Conservation (phyloP, 768 basidiomycete species). For the Boletales sp. region DNA sequence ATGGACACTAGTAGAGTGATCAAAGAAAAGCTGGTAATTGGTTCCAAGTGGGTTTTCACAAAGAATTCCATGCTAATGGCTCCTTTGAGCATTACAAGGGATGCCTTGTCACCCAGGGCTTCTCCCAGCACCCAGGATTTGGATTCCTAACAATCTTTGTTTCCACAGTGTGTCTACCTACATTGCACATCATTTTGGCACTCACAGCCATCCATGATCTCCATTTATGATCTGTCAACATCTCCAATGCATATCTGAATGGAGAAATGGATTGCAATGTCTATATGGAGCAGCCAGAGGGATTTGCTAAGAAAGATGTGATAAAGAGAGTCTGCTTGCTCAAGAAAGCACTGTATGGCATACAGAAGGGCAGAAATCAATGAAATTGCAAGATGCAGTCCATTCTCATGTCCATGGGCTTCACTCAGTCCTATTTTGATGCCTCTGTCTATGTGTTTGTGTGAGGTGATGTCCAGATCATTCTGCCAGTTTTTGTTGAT, state of each 20-base stretch:
- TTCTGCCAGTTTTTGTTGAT: too few relatives aligned
- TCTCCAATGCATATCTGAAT: background rate
- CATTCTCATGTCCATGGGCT: conserved; percentile 11
- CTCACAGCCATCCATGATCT: conserved; percentile 22
- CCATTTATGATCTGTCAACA: conserved; percentile 8
- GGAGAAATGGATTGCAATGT: too few relatives aligned
- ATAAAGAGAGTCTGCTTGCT: background rate
- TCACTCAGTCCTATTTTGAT: background rate
- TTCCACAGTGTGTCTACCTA: conserved; percentile 18
- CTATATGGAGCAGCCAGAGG: too few relatives aligned
- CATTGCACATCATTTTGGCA: conserved; percentile 18
- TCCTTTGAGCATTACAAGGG: conserved; percentile 35
- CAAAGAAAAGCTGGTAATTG: conserved; percentile 28
- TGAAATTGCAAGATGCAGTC: conserved; percentile 27
- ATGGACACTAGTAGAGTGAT: conserved; percentile 22
- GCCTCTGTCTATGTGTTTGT: too few relatives aligned
- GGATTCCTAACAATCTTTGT: conserved; percentile 35
- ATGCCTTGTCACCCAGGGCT: conserved; percentile 35
- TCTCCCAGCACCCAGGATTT: conserved; percentile 27
- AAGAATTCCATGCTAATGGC: conserved; percentile 20
- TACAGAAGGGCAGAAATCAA: conserved; percentile 29
- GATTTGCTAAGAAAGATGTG: background rate
- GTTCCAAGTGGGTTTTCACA: conserved; percentile 34
- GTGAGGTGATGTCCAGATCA: too few relatives aligned
- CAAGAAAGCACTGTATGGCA: conserved; percentile 31